Base-by-base conservation (phyloP, 306 rosid species). In the Lupinus albus region DNA sequence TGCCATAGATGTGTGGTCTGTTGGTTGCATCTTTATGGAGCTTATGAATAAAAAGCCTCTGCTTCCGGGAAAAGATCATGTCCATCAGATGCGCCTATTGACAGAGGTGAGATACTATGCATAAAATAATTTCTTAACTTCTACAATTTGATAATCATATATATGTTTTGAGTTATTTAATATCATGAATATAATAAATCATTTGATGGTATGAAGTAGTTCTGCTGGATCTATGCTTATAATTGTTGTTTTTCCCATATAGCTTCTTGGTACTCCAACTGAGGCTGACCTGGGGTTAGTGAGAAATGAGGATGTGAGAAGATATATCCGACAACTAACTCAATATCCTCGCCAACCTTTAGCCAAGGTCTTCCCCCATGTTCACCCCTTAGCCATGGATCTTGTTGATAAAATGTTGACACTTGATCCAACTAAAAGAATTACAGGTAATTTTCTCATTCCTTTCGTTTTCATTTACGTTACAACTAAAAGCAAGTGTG, bases 261-360 rank as follows among this genome's bases (percentile, higher is more conserved):
- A 93, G 99, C 97, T 93, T 82, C 96, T 93, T 17, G 99, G 99
- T 69, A 89, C 96, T 73, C 99, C 99, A 79, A 84, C 87, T 18
- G 99, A 93, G 14, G 89, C 99, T 12, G 99, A 93, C 75, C 80
- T 90, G 16, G 97, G 97, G 75, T 86, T 88, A 32, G 76, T 86
- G 64, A 85, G 77, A 61, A 90, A 74, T 72, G 99, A 92, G 71
- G 98, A 90, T 38, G 95, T 88, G 0, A 88, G 80, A 79, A 86
- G 96, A 81, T 93, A 93, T 63, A 84, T 93, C 52, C 80, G 86
- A 53, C 99, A 93, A 69, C 91, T 89, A 49, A 79, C 96, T 51
- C 87, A 21, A 52, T 82, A 47, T 78, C 94, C 99, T 72, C 96
- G 97, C 30, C 99, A 90, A 78, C 81, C 83, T 71, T 79, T 93